Base-by-base conservation (phyloP, 1,139 yeast genomes). In the Yamadazyma oceani region DNA sequence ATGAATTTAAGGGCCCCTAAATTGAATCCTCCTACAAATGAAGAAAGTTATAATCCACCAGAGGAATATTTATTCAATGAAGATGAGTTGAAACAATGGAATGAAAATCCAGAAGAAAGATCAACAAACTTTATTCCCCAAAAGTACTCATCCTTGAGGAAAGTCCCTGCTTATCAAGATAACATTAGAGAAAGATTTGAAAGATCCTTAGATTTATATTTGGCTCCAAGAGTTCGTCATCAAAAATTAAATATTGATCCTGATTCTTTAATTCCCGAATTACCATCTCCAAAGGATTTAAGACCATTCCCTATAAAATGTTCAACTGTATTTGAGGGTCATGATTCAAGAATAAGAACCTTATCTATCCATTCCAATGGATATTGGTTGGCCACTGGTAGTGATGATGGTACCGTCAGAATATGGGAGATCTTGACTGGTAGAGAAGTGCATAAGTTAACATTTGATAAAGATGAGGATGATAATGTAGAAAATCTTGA, bases 301-400 rank as follows among this genome's bases (percentile, higher is more conserved):
- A 80, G 96, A 60, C 99, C 99, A n/a, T 92, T 94, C 81, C 99
- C 99, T 32, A 87, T 89, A 57, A 80, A 82, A 58, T 82, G 94
- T 51, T 85, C 97, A 3, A 89, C 96, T 3, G 64, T 81, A 2
- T 92, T 80, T 61, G 73, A 73, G 45, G 98, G 98, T 23, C 98
- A 92, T 58, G 66, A 69, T 31, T 95, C 85, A 35, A 83, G 83
- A 53, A 82, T 94, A 37, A 82, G 98, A 61, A 73, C 94, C 2
- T 60, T 92, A 30, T 79, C 92, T 10, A 76, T 90, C 36, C 96
- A 92, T 58, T 95, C 96, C 37, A 75, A 82, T 36, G 99, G 98
- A 7, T 73, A 85, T 52, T 92, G 96, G 92, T 70, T 92, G 46
- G 98, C 98, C 16, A 92, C 98, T 8, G 98, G 97, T 39, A 86